Evolutionary conservation across 1,139 yeast genomes (phyloP), one percentile per base, ranked within the genome.

Genomic region (Suhomyces choctaworum): DNA sequence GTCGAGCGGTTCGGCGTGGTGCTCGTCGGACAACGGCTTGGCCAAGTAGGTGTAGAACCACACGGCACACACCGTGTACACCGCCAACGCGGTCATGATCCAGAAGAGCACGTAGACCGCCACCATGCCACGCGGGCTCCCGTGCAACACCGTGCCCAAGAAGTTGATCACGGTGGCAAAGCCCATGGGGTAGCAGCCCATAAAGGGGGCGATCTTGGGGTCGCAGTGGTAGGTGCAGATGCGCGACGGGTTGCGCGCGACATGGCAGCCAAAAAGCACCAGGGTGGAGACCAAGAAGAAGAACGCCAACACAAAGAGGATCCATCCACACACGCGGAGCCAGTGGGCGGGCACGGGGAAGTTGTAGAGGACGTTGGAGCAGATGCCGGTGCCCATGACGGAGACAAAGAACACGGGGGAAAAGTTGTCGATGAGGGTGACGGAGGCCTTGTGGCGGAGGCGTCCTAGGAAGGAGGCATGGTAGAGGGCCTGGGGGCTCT

Each of bases 141-240:
- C 60, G 7, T 58, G 54, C 4, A 70, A 56, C 25, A 76, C 52
- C 34, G 59, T 58, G 28, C 62, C 60, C 14, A 78, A 58, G 58
- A 75, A 72, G 51, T 79, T 82, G 31, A 82, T 69, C 41, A 87
- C 58, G 2, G 95, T 79, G 13, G 78, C 71, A 41, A 70, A 68
- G 0, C 88, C 95, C 96, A 88, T 88, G 10, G 87, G 82, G 37
- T 74, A 73, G 45, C 90, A 80, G 3, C 95, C 96, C 66, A 86
- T 63, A 49, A 79, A 85, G 4, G 80, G 75, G 16, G 82, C 73
- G 27, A 72, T 65, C 7, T 60, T 49, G 2, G 78, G 71, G 44
- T 80, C 73, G 17, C 57, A 45, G 32, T 80, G 54, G 42, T 75
- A 59, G 19, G 53, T 47, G 12, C 39, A 34, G 21, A 68, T 46